These are phyloP conservation scores for Nannizzia gypsea DNA, from an alignment of 2,329 filamentous ascomycete species.

Conservation along the genomic window DNA sequence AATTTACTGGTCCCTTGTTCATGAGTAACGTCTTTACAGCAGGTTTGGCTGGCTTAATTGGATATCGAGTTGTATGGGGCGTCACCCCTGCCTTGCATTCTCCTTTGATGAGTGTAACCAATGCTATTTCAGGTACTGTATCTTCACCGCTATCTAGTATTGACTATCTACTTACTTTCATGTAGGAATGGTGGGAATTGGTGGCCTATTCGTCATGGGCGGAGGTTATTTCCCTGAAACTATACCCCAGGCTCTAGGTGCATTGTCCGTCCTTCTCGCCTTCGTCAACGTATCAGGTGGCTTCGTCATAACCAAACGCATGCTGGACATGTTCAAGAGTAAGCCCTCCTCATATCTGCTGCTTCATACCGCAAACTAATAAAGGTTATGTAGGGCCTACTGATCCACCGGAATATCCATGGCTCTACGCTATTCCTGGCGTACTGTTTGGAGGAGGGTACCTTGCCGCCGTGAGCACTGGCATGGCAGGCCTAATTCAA, in stretches of 20 bases:
- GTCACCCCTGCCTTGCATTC: conserved; percentile 74
- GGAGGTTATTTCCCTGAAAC: conserved; percentile 68
- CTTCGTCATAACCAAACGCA: conserved; percentile 83
- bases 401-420: conserved; percentile 78
- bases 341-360: conserved; percentile 17
- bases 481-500: conserved; percentile 72
- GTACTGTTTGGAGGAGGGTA: conserved; percentile 70
- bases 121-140: conserved; percentile 63
- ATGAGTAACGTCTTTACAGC: conserved; percentile 85
- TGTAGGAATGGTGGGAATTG: conserved; percentile 68
- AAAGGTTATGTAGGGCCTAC: conserved; percentile 47
- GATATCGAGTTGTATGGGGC: conserved; percentile 81
- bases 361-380: not conserved
- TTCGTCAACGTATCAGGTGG: conserved; percentile 84
- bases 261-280: conserved; percentile 66
- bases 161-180: conserved; percentile 14
- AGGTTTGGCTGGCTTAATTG: conserved; percentile 69
- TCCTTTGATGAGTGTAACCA: conserved; percentile 84
- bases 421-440: conserved; percentile 70
- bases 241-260: conserved; percentile 65
- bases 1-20: conserved; percentile 68
- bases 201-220: conserved; percentile 78
- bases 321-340: conserved; percentile 85
- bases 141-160: not conserved
- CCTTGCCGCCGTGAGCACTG: conserved; percentile 65